phyloP scores from a whole-genome alignment of 2,329 filamentous ascomycete genomes.

The Fusarium newnesense region DNA sequence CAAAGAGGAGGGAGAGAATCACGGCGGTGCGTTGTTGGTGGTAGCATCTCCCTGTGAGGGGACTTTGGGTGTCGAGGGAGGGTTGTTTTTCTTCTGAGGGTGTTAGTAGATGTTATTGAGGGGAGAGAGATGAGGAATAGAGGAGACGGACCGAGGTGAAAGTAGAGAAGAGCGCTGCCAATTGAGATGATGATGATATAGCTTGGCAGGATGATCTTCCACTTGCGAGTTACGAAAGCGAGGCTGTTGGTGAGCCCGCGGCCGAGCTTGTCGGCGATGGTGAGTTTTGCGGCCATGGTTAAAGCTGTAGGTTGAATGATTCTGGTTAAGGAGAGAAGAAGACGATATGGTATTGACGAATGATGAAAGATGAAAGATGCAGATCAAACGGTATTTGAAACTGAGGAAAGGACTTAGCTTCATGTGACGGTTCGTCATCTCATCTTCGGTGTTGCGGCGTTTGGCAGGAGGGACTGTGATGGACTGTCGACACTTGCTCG shows the following conservation, averaged over 20 bases:
- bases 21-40: slow-evolving; percentile 36
- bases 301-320: background rate
- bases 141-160: background rate
- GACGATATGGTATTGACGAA: background rate
- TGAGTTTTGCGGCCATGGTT: slow-evolving; percentile 6
- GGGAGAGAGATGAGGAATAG: background rate
- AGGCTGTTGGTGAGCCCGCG: slow-evolving; percentile 9
- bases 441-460: background rate
- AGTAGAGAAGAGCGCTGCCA: slow-evolving; percentile 14
- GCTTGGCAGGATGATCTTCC: slow-evolving; percentile 7
- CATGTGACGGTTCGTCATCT: background rate
- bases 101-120: background rate
- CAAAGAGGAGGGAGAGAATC: slow-evolving; percentile 26
- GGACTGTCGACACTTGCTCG: background rate
- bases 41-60: slow-evolving; percentile 30
- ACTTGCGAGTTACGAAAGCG: background rate
- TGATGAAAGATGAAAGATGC: too few species aligned
- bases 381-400: background rate
- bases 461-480: background rate
- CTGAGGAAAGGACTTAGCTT: too few species aligned
- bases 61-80: slow-evolving; percentile 12
- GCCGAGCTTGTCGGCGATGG: slow-evolving; percentile 20
- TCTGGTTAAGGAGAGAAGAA: background rate
- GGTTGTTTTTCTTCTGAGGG: background rate
- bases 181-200: slow-evolving; percentile 13